phyloP scores from a whole-genome alignment of 2,329 filamentous ascomycete species.

The Claviceps arundinis region DNA sequence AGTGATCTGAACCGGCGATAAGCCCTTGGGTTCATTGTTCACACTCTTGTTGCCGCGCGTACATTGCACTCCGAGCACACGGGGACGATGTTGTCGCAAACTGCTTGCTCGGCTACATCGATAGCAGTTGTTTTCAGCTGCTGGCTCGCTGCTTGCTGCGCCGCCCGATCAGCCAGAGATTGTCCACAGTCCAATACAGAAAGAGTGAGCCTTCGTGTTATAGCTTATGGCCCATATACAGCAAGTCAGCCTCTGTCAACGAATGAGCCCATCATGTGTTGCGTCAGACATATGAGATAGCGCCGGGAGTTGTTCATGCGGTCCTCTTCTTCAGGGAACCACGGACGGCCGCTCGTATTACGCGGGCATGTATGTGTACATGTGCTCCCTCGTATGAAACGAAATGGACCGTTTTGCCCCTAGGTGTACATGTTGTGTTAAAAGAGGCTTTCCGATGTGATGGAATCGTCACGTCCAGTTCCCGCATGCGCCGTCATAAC shows the following conservation, averaged over 20 bases:
- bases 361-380: conserved; percentile 4
- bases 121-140: not conserved
- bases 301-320: conserved; percentile 4
- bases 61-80: too few species aligned
- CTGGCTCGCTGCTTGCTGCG: not conserved
- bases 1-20: too few species aligned
- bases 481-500: conserved; percentile 2
- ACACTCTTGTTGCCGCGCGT: not conserved
- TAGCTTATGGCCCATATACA: not conserved
- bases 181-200: too few species aligned
- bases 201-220: too few species aligned
- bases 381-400: conserved; percentile 4
- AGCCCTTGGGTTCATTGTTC: too few species aligned
- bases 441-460: not conserved
- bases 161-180: not conserved
- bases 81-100: not conserved
- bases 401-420: not conserved
- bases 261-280: conserved; percentile 4
- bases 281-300: conserved; percentile 4
- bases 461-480: conserved; percentile 5
- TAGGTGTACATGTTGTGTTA: not conserved
- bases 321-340: conserved; percentile 4
- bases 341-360: conserved; percentile 7
- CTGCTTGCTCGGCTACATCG: not conserved
- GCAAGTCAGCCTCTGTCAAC: conserved; percentile 4